Conservation (phyloP, 352 stramenopile genomes). For the Globisporangium apiculatum region DNA sequence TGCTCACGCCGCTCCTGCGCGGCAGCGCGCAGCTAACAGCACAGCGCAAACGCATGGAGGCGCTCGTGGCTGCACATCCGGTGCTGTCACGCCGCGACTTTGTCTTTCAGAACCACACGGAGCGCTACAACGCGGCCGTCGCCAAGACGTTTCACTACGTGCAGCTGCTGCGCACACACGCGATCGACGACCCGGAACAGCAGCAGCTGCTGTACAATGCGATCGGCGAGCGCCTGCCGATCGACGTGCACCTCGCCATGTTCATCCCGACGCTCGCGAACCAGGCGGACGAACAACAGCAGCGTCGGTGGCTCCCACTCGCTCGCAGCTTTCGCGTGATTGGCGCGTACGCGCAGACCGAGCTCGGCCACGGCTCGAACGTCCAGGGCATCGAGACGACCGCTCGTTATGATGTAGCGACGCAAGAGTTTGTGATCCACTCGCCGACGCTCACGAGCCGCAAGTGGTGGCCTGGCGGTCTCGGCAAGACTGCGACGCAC, state of each 20-base stretch:
- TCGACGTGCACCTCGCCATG: slow-evolving; percentile 58
- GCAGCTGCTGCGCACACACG: slow-evolving; percentile 24
- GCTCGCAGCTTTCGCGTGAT: slow-evolving; percentile 59
- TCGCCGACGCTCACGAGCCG: slow-evolving; percentile 90
- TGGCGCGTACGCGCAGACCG: slow-evolving; percentile 94
- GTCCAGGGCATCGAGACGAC: slow-evolving; percentile 89
- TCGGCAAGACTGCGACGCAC: slow-evolving; percentile 88
- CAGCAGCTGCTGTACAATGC: slow-evolving; percentile 31
- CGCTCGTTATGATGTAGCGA: slow-evolving; percentile 84
- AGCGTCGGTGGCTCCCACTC: slow-evolving; percentile 53
- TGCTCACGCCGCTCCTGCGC: slow-evolving; percentile 11
- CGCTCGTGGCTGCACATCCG: slow-evolving; percentile 18
- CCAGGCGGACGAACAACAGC: slow-evolving; percentile 52
- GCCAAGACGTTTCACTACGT: slow-evolving; percentile 36
- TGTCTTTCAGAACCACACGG: slow-evolving; percentile 34
- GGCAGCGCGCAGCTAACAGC: slow-evolving; percentile 8
- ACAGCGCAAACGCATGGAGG: slow-evolving; percentile 9
- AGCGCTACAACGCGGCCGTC: slow-evolving; percentile 22
- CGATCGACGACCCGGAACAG: slow-evolving; percentile 21
- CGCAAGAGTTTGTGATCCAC: slow-evolving; percentile 92
- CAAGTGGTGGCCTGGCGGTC: slow-evolving; percentile 95
- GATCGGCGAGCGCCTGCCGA: slow-evolving; percentile 34
- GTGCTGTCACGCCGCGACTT: slow-evolving; percentile 40
- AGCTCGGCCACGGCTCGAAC: slow-evolving; percentile 94
- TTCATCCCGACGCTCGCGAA: slow-evolving; percentile 67